Evolutionary conservation across 768 basidiomycete species (phyloP), one percentile per base, ranked within the genome.

Genomic region (Tremella yokohamensis): DNA sequence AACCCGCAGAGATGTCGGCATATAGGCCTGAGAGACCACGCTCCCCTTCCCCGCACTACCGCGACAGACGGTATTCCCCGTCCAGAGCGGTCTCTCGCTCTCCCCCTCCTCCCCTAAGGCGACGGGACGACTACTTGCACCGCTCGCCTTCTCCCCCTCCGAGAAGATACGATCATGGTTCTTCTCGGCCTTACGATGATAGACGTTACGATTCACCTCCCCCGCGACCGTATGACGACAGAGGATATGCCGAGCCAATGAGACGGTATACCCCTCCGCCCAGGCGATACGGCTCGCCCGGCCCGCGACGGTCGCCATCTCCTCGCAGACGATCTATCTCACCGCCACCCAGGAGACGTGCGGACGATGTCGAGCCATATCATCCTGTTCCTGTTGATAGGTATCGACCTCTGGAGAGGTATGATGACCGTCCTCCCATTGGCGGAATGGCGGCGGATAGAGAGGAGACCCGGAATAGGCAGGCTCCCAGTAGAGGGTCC

Each of bases 51-150:
- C 62, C 65, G 8, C 61, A 62, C n/a, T 66, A 68, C 45, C 25
- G 67, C 15, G 19, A 57, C 9, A 49, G 68, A 7, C 49, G 63
- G n/a, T 72, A 69, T 49, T 72, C 70, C 1, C 70, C 72, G 9
- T 70, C 69, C 1, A 47, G 69, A 56, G 57, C 64, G 2, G 29
- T 61, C 8, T 69, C 67, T 13, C 50, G 57, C 29, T 54, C 52
- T 49, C 61, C 55, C 16, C 18, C 60, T n/a, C 54, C 58, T 19
- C 49, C 57, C 12, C 61, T 54, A 19, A 44, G 57, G 16, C 47
- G 53, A 34, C 29, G 29, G 19, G 62, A 64, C 52, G 57, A 57
- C 54, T 29, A 15, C 40, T 22, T 24, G 38, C 58, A 6, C 42
- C 40, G 9, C 6, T 39, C 29, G 13, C 58, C 22, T 22, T 16